These are phyloP conservation scores for Mallotus japonicus DNA, from an alignment of 441 rosid genomes.

Conservation along the genomic window DNA sequence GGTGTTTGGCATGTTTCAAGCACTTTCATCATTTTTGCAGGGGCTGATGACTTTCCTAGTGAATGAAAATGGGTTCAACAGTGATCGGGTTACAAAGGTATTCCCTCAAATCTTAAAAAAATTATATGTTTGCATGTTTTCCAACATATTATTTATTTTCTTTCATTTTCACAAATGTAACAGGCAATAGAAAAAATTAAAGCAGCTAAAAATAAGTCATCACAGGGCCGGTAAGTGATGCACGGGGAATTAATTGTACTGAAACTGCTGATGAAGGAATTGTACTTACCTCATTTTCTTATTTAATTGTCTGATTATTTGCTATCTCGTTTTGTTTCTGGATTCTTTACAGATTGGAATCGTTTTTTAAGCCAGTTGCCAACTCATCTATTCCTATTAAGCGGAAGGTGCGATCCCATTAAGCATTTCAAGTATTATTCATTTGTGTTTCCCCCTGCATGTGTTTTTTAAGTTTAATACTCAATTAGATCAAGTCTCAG, in stretches of 20 bases:
- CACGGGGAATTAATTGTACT: constrained; percentile 8
- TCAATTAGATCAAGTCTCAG: background rate
- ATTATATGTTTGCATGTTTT: constrained; percentile 8
- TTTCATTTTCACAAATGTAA: constrained; percentile 14
- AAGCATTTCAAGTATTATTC: constrained; percentile 6
- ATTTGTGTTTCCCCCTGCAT: background rate
- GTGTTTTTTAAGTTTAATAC: background rate
- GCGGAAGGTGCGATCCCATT: constrained; percentile 65
- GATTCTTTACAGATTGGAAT: constrained; percentile 59
- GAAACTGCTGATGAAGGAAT: background rate
- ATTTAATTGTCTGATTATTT: constrained; percentile 18
- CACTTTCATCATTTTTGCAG: constrained; percentile 31
- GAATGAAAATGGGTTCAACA: constrained; percentile 84
- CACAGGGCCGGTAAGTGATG: constrained; percentile 83
- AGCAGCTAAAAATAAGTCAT: constrained; percentile 86
- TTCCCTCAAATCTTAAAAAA: constrained; percentile 4
- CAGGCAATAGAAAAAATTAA: constrained; percentile 95
- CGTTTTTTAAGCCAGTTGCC: constrained; percentile 80
- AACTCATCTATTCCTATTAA: constrained; percentile 59
- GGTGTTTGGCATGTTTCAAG: background rate
- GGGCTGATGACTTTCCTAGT: constrained; percentile 68
- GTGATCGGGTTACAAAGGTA: constrained; percentile 87
- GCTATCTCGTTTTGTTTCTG: background rate
- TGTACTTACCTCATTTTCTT: background rate
- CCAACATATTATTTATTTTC: constrained; percentile 14